phyloP scores from a whole-genome alignment of 331 rosid genomes.

The Rosa hybrid region DNA sequence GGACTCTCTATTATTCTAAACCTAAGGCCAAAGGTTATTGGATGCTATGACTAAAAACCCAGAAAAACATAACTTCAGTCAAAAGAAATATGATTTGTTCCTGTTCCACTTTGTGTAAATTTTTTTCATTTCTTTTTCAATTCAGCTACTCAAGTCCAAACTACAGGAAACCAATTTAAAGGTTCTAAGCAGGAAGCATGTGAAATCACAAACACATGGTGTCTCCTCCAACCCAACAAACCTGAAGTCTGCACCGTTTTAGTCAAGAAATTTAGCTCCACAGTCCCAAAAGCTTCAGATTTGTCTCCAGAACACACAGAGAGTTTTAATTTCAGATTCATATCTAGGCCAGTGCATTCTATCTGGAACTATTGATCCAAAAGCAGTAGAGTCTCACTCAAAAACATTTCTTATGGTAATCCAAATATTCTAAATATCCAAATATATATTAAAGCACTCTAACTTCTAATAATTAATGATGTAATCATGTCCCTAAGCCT shows the following conservation, averaged over 20 bases:
- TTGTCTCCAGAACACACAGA: not conserved
- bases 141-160: not conserved
- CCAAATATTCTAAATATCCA: not conserved
- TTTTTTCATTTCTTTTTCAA: not conserved
- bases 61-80: not conserved
- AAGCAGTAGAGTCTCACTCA: not conserved
- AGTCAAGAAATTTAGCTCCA: not conserved
- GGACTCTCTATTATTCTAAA: not conserved
- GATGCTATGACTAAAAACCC: not conserved
- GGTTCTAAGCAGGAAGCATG: not conserved
- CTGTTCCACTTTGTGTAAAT: not conserved
- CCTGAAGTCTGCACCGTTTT: not conserved
- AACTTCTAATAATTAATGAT: not conserved
- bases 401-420: not conserved
- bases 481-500: not conserved
- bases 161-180: not conserved
- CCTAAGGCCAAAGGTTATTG: not conserved
- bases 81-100: not conserved
- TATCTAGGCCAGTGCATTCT: not conserved
- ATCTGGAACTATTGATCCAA: constrained; percentile 4
- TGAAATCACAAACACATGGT: not conserved
- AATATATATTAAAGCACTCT: constrained; percentile 1
- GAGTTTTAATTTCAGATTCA: constrained; percentile 2
- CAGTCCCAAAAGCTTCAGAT: not conserved
- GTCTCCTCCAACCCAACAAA: not conserved